Base-by-base conservation (phyloP, 2,329 filamentous ascomycete genomes). In the Talaromyces piceae region DNA sequence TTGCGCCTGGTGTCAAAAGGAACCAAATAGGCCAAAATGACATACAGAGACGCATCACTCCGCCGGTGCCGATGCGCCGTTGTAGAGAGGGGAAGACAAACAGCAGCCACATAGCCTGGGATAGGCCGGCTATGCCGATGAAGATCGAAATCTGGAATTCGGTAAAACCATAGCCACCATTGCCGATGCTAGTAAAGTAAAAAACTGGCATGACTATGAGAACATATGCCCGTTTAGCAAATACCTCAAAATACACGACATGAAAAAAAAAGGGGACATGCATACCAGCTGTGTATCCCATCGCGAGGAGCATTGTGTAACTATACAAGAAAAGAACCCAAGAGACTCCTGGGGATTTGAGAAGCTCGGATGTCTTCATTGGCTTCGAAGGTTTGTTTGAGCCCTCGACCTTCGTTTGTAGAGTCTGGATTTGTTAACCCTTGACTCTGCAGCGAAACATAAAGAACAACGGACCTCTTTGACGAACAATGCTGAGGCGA, bases 81-180 rank as follows among this genome's bases (percentile, higher is more conserved):
- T 91, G 87, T 1, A 91, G 65, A 0, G 74, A 70, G 1, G 87
- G 86, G 61, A 91, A 91, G 27, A 77, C 72, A 12, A 88, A 56
- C 0, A 91, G 73, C 2, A 89, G 77, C 86, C 87, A 91, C 5
- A 79, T 52, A 1, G 85, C 81, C 65, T 91, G 88, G 3, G 80
- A 75, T 13, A 79, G 68, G 11, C 88, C 88, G 20, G 76, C 78
- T 1, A 83, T 52, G 1, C 76, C 80, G 70, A 91, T 78, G 67
- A 84, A 79, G 2, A 82, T 58, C 1, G 84, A 83, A 55, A 90
- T 91, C 48, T 80, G 76, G 3, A 78, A 62, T 0, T 84, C 72
- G 0, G 74, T 67, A 64, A 90, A 84, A 2, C 76, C 79, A 45
- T 83, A 77, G 0, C 88, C 88, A 28, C 87, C 87, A 0, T 84